Percentiles rank a stretch among this genome's conserved stretches.
These are phyloP conservation scores for Cicer yamashitae DNA, from an alignment of 306 rosid genomes.

Conservation along the genomic window DNA sequence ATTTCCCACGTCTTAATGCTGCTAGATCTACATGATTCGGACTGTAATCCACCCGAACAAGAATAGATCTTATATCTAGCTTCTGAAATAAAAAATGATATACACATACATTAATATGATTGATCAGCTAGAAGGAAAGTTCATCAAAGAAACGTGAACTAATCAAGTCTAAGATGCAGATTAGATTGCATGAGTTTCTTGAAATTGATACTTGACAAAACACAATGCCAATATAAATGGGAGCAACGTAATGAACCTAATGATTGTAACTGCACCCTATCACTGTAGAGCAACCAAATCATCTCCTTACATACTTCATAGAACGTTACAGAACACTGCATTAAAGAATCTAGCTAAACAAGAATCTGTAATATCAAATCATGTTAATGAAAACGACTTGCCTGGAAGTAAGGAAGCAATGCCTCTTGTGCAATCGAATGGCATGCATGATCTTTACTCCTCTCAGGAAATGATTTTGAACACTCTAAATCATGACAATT, in stretches of 20 bases:
- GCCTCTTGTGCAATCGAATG: conserved; percentile 73
- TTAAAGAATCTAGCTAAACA: conserved; percentile 25
- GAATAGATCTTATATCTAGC: conserved; percentile 80
- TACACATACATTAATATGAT: conserved; percentile 41
- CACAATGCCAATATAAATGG: conserved; percentile 31
- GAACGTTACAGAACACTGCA: conserved; percentile 12
- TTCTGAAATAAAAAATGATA: conserved; percentile 67
- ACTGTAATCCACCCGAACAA: conserved; percentile 91
- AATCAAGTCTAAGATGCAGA: conserved; percentile 27
- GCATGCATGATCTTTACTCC: conserved; percentile 46
- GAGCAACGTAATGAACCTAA: conserved; percentile 30
- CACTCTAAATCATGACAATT: conserved; percentile 61
- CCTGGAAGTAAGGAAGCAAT: conserved; percentile 98
- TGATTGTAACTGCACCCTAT: neutral
- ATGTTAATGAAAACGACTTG: conserved; percentile 50
- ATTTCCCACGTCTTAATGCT: conserved; percentile 85
- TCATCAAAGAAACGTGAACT: conserved; percentile 31
- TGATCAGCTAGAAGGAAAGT: conserved; percentile 22
- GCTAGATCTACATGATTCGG: conserved; percentile 86
- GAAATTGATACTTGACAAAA: conserved; percentile 25
- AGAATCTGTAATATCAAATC: conserved; percentile 13
- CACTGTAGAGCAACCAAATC: neutral
- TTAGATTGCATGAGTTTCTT: conserved; percentile 25
- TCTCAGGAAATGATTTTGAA: conserved; percentile 56
- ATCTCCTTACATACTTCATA: conserved; percentile 20